A percentile compares a stretch with the other conserved stretches of the same genome.
phyloP scores from a whole-genome alignment of 331 rosid genomes.

The Cydonia oblonga region DNA sequence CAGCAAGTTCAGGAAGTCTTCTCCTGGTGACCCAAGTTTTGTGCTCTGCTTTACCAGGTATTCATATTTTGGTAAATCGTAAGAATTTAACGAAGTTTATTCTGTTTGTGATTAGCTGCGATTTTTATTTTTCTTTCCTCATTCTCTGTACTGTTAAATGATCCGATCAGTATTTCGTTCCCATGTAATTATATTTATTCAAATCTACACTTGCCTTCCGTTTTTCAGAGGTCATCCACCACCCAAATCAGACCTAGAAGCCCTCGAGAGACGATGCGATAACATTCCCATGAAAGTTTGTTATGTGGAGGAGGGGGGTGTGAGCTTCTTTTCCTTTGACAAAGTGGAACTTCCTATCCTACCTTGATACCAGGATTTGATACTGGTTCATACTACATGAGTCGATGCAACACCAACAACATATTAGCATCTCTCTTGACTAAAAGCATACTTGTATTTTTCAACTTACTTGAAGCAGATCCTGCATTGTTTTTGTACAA shows the following conservation, averaged over 20 bases:
- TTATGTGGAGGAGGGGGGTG: conserved; percentile 47
- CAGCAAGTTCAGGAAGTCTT: conserved; percentile 70
- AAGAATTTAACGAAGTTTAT: neutral
- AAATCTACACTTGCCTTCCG: conserved; percentile 1
- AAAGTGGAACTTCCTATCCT: conserved; percentile 27
- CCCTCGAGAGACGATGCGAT: conserved; percentile 38
- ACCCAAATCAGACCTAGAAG: conserved; percentile 38
- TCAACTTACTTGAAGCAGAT: no score
- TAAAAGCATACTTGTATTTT: neutral
- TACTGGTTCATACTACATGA: no score
- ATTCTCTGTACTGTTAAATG: neutral
- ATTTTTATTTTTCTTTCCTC: neutral
- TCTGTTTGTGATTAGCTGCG: neutral
- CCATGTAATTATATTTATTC: neutral
- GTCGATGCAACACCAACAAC: neutral
- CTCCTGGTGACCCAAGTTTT: conserved; percentile 65
- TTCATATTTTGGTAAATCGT: conserved; percentile 2
- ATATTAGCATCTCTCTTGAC: neutral
- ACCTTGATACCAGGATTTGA: neutral
- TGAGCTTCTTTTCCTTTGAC: conserved; percentile 64
- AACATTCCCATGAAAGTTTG: conserved; percentile 58
- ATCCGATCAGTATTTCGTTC: neutral
- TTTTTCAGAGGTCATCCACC: conserved; percentile 50
- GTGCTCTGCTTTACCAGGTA: conserved; percentile 70
- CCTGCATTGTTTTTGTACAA: no score